Conservation (phyloP, 257 asterid species). For the Solanum sitiens region DNA sequence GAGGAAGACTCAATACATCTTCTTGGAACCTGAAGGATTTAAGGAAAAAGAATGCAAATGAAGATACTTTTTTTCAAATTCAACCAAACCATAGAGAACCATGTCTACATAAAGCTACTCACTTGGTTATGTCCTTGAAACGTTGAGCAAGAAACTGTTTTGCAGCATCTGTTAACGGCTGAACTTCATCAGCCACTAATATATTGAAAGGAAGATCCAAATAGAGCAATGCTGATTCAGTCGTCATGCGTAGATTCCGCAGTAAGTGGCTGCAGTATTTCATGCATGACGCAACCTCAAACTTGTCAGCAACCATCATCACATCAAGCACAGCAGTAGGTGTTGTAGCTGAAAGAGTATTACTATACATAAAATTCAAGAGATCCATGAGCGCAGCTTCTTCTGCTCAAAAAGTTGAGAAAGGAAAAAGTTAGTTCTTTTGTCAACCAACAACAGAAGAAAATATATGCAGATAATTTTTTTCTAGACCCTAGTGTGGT, state of each 20-base stretch:
- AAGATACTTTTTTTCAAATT: neutral
- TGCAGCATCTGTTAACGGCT: constrained; percentile 63
- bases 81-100: neutral
- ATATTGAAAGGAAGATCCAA: constrained; percentile 82
- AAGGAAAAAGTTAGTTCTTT: neutral
- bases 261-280: constrained; percentile 62
- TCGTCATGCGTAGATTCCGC: constrained; percentile 59
- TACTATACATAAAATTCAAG: constrained; percentile 72
- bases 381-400: constrained; percentile 86
- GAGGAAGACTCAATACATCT: constrained; percentile 62
- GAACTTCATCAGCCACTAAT: constrained; percentile 68
- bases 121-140: constrained; percentile 79
- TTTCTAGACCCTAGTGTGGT: neutral
- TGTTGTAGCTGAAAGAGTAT: constrained; percentile 40
- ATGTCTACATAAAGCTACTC: constrained; percentile 2
- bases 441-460: neutral
- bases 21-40: constrained; percentile 42
- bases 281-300: constrained; percentile 85
- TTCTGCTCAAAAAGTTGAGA: constrained; percentile 42
- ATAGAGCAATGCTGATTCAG: constrained; percentile 79
- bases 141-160: constrained; percentile 56
- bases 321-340: constrained; percentile 68
- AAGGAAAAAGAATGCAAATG: neutral
- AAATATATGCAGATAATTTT: neutral
- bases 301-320: constrained; percentile 88